Evolutionary conservation across 352 stramenopile species (phyloP).

Genomic region (Sclerospora graminicola): DNA sequence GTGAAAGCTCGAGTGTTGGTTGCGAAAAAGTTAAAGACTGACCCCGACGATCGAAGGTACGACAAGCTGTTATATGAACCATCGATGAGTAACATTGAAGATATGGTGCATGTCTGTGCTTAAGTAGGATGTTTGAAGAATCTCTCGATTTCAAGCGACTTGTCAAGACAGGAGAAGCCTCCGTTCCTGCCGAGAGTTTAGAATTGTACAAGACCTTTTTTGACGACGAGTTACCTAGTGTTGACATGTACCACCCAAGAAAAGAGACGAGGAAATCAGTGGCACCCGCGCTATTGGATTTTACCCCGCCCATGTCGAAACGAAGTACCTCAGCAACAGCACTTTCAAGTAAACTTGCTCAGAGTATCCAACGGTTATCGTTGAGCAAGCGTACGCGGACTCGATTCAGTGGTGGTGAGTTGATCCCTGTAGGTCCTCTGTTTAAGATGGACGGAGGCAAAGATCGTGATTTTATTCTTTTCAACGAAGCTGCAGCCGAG

Average conservation of each 20-base stretch:
- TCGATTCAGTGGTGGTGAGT: constrained; percentile 22
- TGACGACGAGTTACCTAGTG: constrained; percentile 48
- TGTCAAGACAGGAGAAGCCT: constrained; percentile 33
- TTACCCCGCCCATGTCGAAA: constrained; percentile 12
- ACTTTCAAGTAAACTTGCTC: constrained; percentile 18
- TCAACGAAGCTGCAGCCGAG: constrained; percentile 64
- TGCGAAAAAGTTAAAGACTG: constrained; percentile 67
- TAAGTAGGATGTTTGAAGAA: constrained; percentile 53
- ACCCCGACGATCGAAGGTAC: constrained; percentile 47
- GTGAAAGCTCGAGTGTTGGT: constrained; percentile 73
- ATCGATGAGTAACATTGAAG: no score
- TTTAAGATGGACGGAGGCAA: constrained; percentile 77
- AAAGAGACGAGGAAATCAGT: background rate
- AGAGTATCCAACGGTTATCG: constrained; percentile 23
- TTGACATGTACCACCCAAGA: constrained; percentile 33
- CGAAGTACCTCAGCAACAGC: constrained; percentile 15
- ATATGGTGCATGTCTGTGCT: background rate
- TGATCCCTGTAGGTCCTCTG: constrained; percentile 59
- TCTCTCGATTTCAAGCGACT: constrained; percentile 62
- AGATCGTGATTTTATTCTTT: constrained; percentile 73
- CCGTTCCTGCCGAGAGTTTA: constrained; percentile 51
- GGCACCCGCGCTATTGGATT: constrained; percentile 5
- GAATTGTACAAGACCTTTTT: constrained; percentile 81
- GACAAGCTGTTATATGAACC: no score
- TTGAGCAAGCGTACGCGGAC: constrained; percentile 22